Base-by-base conservation (phyloP, 2,329 filamentous ascomycete genomes). In the Fusarium abutilonis region DNA sequence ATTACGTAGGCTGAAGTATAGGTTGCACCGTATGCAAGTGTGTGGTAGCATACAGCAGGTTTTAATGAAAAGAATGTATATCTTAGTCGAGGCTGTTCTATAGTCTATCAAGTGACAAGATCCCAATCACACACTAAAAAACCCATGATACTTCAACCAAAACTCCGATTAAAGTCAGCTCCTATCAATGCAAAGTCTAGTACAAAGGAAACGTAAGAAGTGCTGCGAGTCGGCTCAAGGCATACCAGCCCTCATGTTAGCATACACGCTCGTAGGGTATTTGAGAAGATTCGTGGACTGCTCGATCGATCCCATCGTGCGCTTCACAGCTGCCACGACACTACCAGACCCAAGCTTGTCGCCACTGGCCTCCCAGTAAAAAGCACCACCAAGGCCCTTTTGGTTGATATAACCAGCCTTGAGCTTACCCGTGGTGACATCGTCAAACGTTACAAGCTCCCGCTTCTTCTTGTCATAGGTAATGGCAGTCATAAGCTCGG, bases 281-380 rank as follows among this genome's bases (percentile, higher is more conserved):
- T 66, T 72, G 46, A 89, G 74, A 70, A 83, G 73, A 62, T 89
- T 89, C 29, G 70, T 59, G 10, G 73, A 76, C 40, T 70, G 66
- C 21, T 89, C 86, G 10, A 88, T 72, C 3, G 62, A 63, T 7
- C 80, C 80, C 60, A 88, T 73, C 4, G 67, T 72, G 35, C 74
- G 75, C 3, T 81, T 80, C 60, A 85, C 71, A 8, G 81, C 81
- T 15, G 76, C 73, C 17, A 91, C 85, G 61, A 95, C 76, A 67
- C 89, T 92, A 17, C 68, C 61, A 1, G 68, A 70, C 29, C 79
- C 82, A 1, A 60, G 66, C 63, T 74, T 78, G 69, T 96, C 92
- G 11, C 86, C 88, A 64, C 86, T 89, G 9, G 86, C 88, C 75
- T 96, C 91, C 92, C 92, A 96, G 83, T 90, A 96, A 80, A 95